Base-by-base conservation (phyloP, 1,284 basidiomycete genomes). In the Meira miltonrushii region DNA sequence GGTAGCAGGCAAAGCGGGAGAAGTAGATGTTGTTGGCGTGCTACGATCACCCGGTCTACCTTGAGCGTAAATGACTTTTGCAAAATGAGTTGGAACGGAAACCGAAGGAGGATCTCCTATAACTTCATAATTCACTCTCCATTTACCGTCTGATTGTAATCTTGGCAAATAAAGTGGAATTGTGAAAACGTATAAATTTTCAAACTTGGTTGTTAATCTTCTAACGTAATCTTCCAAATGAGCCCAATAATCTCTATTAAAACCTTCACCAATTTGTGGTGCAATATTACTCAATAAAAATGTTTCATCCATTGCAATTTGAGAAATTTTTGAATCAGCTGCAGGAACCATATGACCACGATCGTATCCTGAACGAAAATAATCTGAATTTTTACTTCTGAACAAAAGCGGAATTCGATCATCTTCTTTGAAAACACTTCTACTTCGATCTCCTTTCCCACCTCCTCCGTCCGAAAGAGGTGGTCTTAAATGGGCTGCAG, bases 281-380 rank as follows among this genome's bases (percentile, higher is more conserved):
- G 95, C 93, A 58, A 98, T 97, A 77, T 99, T 99, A 3, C 90
- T 87, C 52, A 99, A 81, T 44, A 89, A 81, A 80, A 99, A 98
- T 0, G 95, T 99, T 81, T 98, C 92, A 78, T 97, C 80, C 94
- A 98, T 97, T 3, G 94, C 95, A 60, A 85, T 83, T 83, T 96
- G 81, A 23, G 88, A 90, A n/a, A 81, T 80, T 78, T 95, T 97
- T 8, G 92, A 93, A 79, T 98, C 95, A 38, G 94, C 94, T n/a
- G 94, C 94, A 39, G 94, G 92, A 2, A 81, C 81, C 93, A 98
- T 97, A 79, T 98, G 94, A 47, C 94, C 95, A 15, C 94, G 86
- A 47, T 53, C 94, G 79, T 97, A 98, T 12, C 94, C 94, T 69
- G 89, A 92, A 60, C 84, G 83, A 79, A 96, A 94, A 78, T 97